Conservation (phyloP, 441 rosid species). For the Populus hybrid region DNA sequence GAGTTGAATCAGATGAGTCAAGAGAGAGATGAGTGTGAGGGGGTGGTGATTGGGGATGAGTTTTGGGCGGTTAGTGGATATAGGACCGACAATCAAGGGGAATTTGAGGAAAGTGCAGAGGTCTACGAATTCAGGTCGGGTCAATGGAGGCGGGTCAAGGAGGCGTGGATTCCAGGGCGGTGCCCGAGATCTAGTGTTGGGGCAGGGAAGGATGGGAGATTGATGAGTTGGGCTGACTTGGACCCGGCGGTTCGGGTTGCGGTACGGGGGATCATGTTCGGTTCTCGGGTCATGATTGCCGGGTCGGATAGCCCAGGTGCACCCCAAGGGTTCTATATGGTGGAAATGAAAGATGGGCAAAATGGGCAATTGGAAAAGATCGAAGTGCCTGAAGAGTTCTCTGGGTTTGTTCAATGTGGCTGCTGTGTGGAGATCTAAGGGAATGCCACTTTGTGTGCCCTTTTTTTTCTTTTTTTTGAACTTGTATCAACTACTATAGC, state of each 20-base stretch:
- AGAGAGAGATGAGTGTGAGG: constrained; percentile 57
- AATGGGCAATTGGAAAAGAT: constrained; percentile 28
- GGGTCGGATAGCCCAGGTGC: constrained; percentile 43
- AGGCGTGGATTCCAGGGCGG: constrained; percentile 33
- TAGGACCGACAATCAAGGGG: constrained; percentile 44
- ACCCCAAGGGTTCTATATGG: constrained; percentile 28
- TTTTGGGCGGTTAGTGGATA: constrained; percentile 62
- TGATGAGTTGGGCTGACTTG: constrained; percentile 26
- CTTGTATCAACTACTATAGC: no score
- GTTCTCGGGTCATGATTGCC: constrained; percentile 23
- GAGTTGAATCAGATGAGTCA: constrained; percentile 39
- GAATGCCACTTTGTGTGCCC: not conserved
- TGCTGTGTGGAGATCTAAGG: constrained; percentile 41
- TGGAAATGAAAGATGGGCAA: constrained; percentile 19
- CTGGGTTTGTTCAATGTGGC: constrained; percentile 38
- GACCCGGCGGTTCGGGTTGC: constrained; percentile 24
- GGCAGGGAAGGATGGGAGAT: constrained; percentile 17
- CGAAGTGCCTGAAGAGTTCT: constrained; percentile 20
- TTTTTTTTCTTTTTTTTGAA: no score
- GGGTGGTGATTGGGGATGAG: constrained; percentile 33
- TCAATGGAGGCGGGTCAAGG: constrained; percentile 38
- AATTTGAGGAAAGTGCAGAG: constrained; percentile 42
- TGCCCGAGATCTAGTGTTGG: constrained; percentile 39
- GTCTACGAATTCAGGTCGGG: constrained; percentile 22
- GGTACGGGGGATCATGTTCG: constrained; percentile 28